A percentile compares a stretch with the other conserved stretches of the same genome.
Conservation (phyloP, 2,329 filamentous ascomycete species). For the Trichophyton equinum region DNA sequence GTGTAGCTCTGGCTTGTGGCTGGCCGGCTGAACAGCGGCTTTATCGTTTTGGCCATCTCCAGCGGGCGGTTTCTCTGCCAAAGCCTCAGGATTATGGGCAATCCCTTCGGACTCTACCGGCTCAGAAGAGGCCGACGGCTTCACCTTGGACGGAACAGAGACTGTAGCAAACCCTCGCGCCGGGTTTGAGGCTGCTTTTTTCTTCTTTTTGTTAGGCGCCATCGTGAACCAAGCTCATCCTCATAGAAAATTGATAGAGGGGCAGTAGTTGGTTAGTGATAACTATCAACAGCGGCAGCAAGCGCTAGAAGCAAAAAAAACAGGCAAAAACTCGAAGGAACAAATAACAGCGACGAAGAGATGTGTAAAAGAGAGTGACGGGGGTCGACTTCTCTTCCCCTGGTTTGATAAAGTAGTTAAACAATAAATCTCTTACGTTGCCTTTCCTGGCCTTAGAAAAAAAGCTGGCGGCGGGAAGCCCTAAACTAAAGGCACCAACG, state of each 20-base stretch:
- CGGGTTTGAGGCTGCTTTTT: conserved; percentile 76
- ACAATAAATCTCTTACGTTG: no score
- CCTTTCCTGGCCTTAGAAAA: no score
- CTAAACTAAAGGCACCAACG: neutral
- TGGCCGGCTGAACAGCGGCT: neutral
- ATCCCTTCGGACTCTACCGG: conserved; percentile 1
- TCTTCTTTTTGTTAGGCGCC: conserved; percentile 43
- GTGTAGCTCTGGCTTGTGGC: conserved; percentile 10
- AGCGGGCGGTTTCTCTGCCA: neutral
- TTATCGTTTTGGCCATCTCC: conserved; percentile 13
- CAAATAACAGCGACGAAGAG: neutral
- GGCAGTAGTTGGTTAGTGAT: neutral
- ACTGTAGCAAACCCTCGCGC: conserved; percentile 89
- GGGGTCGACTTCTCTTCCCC: neutral
- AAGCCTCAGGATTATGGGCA: neutral
- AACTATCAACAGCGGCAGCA: neutral
- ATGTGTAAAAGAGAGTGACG: neutral
- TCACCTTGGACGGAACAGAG: conserved; percentile 73
- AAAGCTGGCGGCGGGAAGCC: neutral
- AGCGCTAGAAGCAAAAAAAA: neutral
- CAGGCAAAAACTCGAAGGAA: neutral
- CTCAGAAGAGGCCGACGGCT: conserved; percentile 33
- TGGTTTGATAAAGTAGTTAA: neutral
- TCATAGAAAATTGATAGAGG: neutral
- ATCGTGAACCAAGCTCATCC: conserved; percentile 6